Evolutionary conservation across 129 eudicot species (phyloP).

Genomic region (Tagetes patula): DNA sequence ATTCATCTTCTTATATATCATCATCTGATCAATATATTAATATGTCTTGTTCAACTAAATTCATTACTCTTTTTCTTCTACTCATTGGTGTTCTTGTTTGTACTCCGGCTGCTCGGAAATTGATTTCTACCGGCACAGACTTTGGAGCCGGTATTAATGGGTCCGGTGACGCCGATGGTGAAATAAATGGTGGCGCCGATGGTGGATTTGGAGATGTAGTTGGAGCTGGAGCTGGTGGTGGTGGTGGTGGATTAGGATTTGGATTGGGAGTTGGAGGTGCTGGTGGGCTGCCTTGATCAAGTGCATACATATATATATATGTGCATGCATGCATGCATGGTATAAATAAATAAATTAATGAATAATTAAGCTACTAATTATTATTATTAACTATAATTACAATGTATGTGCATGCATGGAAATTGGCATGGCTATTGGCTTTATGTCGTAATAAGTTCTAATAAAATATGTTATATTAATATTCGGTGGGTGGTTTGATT

Average conservation of each 20-base stretch:
- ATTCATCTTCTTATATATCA: conserved; percentile 10
- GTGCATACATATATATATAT: too few relatives aligned
- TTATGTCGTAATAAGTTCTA: too few relatives aligned
- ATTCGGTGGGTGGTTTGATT: too few relatives aligned
- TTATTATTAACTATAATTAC: too few relatives aligned
- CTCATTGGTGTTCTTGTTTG: conserved; percentile 42
- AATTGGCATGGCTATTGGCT: too few relatives aligned
- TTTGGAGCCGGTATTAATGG: not conserved
- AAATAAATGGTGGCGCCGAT: too few relatives aligned
- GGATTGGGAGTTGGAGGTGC: conserved; percentile 25
- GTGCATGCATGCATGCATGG: conserved; percentile 20
- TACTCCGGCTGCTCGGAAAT: conserved; percentile 36
- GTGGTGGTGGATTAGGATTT: not conserved
- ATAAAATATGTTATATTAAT: too few relatives aligned
- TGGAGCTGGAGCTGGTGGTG: not conserved
- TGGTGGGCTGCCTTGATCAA: conserved; percentile 33
- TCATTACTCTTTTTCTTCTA: conserved; percentile 38
- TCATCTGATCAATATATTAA: not conserved
- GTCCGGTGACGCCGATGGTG: too few relatives aligned
- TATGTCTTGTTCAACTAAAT: conserved; percentile 36
- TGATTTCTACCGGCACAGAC: conserved; percentile 1
- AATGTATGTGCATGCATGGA: too few relatives aligned
- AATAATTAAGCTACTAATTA: too few relatives aligned
- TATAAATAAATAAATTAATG: not conserved
- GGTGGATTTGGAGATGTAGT: conserved; percentile 11